Conservation (phyloP, 305 asterid genomes). For the Fraxinus platypoda region DNA sequence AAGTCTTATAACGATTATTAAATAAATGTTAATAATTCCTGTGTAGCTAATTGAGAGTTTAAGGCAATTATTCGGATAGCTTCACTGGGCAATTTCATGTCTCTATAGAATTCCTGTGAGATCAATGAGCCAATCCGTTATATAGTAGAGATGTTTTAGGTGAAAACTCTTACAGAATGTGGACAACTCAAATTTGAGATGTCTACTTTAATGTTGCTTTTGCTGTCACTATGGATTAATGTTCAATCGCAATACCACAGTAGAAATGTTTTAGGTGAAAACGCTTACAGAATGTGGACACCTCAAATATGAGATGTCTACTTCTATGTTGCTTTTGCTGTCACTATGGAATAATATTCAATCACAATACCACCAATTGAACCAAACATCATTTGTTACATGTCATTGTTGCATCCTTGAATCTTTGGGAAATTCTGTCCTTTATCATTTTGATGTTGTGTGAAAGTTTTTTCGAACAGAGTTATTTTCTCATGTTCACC, state of each 20-base stretch:
- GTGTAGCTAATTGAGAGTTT: background rate
- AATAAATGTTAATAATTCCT: background rate
- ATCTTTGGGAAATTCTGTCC: background rate
- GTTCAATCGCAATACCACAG: background rate
- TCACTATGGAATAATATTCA: background rate
- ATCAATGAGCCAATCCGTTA: conserved; percentile 2
- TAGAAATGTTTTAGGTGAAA: background rate
- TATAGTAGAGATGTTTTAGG: background rate
- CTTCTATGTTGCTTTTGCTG: background rate
- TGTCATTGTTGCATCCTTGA: background rate
- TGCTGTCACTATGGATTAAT: background rate
- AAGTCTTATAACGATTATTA: background rate
- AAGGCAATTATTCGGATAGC: background rate
- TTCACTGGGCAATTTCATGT: background rate
- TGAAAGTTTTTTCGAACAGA: background rate
- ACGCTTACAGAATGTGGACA: background rate
- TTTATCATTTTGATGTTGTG: background rate
- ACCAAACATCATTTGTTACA: background rate
- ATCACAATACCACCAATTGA: background rate
- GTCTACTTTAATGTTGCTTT: background rate
- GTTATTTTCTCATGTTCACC: background rate
- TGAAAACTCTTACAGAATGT: background rate
- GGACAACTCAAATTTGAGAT: background rate
- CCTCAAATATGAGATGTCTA: background rate
- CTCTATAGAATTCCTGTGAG: background rate